Base-by-base conservation (phyloP, 2,329 filamentous ascomycete species). In the Exophiala sp. region DNA sequence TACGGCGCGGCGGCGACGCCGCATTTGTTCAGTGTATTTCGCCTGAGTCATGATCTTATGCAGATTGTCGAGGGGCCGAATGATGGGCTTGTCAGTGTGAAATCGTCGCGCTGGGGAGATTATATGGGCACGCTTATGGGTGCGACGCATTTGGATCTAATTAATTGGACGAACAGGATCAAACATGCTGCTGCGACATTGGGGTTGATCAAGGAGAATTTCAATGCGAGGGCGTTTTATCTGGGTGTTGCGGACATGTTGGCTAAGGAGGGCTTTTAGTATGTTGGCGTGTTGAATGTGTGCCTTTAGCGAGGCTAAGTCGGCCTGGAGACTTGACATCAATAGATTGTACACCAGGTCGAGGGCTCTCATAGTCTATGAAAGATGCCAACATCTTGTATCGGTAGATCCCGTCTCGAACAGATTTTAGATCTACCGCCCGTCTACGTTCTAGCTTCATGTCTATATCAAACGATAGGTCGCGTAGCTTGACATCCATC, bases 191-290 rank as follows among this genome's bases (percentile, higher is more conserved):
- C 81, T 45, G 82, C 79, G 65, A 72, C 78, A 54, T 63, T 85
- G 49, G 79, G 77, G 2, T 79, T 82, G 3, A 77, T 77, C 54
- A 78, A 77, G 66, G 40, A 45, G 58, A 82, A 78, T 40, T 86
- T 85, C 67, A 85, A 85, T 81, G 73, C 87, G 66, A 68, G 84
- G 67, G 72, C 77, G 72, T 75, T 88, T 75, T 76, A 81, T 80
- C 64, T 83, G 76, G 74, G 90, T 58, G 84, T 85, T 59, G 86
- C 75, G 68, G 72, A 88, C 64, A 89, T 88, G 85, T 71, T 89
- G 46, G 84, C 86, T 2, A 86, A 84, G 63, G 85, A 89, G 65
- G 84, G 81, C 1, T 62, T 75, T 12, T 75, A 60, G 71, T 14
- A 24, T 39, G 8, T 33, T 40, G n/a, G n/a, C n/a, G n/a, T n/a